Conservation (phyloP, 148 eudicot genomes). For the Nepenthes mirabilis region DNA sequence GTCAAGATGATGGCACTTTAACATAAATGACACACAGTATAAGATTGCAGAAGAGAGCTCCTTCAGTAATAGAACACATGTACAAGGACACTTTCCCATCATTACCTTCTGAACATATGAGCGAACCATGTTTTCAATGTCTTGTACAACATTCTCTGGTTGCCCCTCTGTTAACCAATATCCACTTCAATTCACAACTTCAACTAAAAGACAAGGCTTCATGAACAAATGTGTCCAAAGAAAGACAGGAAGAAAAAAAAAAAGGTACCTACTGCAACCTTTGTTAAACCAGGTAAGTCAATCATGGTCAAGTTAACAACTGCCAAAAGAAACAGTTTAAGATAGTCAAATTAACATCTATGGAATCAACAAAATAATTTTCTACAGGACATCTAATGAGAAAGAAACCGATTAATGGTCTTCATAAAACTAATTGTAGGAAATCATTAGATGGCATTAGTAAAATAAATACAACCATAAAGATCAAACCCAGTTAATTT, state of each 20-base stretch:
- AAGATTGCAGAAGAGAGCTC: too few relatives aligned
- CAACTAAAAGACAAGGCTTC: background rate
- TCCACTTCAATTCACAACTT: background rate
- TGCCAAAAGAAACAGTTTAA: slow-evolving; percentile 11
- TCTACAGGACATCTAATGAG: too few relatives aligned
- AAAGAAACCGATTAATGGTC: too few relatives aligned
- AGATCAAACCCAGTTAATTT: too few relatives aligned
- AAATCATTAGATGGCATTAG: too few relatives aligned
- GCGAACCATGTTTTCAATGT: slow-evolving; percentile 69
- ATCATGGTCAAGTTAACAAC: slow-evolving; percentile 62
- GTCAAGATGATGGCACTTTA: too few relatives aligned
- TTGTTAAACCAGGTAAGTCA: slow-evolving; percentile 64
- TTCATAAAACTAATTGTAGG: too few relatives aligned
- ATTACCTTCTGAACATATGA: slow-evolving; percentile 68
- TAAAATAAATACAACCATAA: too few relatives aligned
- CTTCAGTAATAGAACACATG: background rate
- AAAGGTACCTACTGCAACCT: slow-evolving; percentile 54
- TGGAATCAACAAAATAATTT: too few relatives aligned
- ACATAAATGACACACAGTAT: too few relatives aligned
- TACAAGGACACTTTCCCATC: background rate
- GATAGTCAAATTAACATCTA: background rate
- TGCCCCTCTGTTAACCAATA: slow-evolving; percentile 55
- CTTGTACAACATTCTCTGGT: slow-evolving; percentile 59
- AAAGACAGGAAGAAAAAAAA: background rate
- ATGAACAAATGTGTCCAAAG: background rate